Evolutionary conservation across 495 filamentous ascomycete genomes (phyloP).

Genomic region (Rostrohypoxylon terebratum): DNA sequence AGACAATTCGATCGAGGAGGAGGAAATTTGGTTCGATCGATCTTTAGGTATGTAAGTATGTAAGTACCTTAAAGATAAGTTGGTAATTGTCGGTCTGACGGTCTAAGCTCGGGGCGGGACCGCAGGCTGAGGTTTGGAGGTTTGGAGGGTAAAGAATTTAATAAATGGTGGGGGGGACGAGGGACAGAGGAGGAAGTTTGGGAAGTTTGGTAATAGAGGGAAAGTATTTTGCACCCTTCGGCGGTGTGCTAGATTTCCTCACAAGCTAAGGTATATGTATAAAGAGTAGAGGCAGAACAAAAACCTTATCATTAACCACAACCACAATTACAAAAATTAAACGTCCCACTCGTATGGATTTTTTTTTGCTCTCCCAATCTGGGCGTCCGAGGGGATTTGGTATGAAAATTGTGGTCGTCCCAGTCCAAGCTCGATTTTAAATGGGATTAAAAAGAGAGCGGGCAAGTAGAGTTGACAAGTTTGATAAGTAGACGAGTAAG

Average conservation of each 20-base stretch:
- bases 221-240: conserved; percentile 31
- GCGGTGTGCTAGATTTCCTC: conserved; percentile 30
- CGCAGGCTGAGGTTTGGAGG: conserved; percentile 1
- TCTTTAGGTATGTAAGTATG: background rate
- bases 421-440: conserved; percentile 16
- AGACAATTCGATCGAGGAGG: conserved; percentile 22
- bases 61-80: background rate
- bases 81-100: conserved; percentile 4
- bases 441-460: background rate
- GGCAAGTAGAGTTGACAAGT: conserved; percentile 23
- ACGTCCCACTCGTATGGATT: conserved; percentile 20
- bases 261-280: conserved; percentile 10
- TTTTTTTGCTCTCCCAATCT: conserved; percentile 5
- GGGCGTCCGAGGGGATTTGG: background rate
- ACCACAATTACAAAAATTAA: conserved; percentile 7
- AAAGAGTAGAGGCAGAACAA: conserved; percentile 12
- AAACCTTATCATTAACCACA: conserved; percentile 16
- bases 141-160: conserved; percentile 21
- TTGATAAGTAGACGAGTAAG: background rate
- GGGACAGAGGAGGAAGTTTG: conserved; percentile 1
- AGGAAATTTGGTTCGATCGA: conserved; percentile 12
- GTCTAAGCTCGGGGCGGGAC: conserved; percentile 6
- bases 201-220: conserved; percentile 30
- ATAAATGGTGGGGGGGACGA: conserved; percentile 5
- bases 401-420: background rate